A percentile compares a stretch with the other conserved stretches of the same genome.
Conservation (phyloP, 371 early-diverging fungal genomes). For the Smittium culicis region DNA sequence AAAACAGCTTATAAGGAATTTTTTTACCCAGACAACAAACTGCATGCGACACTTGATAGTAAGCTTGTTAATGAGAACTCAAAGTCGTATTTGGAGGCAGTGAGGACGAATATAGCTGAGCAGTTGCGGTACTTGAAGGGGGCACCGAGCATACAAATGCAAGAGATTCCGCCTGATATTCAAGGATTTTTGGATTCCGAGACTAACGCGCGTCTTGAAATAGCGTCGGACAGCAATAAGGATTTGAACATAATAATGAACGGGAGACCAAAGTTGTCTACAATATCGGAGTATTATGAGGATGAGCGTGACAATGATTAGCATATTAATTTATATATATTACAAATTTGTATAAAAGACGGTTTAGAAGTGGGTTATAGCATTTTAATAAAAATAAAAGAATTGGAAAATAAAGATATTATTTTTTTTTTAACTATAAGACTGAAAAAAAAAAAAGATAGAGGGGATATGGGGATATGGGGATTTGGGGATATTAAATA, state of each 20-base stretch:
- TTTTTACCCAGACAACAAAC: constrained; percentile 71
- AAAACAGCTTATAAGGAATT: constrained; percentile 52
- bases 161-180: constrained; percentile 46
- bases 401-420: too few relatives aligned
- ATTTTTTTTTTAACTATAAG: too few relatives aligned
- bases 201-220: constrained; percentile 11
- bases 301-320: constrained; percentile 6
- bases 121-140: constrained; percentile 76
- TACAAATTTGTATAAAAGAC: too few relatives aligned
- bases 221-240: neutral
- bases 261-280: neutral
- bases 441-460: too few relatives aligned
- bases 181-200: constrained; percentile 58
- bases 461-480: too few relatives aligned
- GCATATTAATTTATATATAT: neutral
- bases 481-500: too few relatives aligned
- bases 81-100: constrained; percentile 58
- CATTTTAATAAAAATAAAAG: neutral
- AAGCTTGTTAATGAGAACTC: constrained; percentile 84
- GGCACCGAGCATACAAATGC: constrained; percentile 97
- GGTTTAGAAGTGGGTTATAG: too few relatives aligned
- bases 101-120: constrained; percentile 69
- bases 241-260: neutral
- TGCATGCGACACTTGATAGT: constrained; percentile 64
- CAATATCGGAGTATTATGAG: constrained; percentile 8